Conservation (phyloP, 2,329 filamentous ascomycete species). For the Penicillium sp. region DNA sequence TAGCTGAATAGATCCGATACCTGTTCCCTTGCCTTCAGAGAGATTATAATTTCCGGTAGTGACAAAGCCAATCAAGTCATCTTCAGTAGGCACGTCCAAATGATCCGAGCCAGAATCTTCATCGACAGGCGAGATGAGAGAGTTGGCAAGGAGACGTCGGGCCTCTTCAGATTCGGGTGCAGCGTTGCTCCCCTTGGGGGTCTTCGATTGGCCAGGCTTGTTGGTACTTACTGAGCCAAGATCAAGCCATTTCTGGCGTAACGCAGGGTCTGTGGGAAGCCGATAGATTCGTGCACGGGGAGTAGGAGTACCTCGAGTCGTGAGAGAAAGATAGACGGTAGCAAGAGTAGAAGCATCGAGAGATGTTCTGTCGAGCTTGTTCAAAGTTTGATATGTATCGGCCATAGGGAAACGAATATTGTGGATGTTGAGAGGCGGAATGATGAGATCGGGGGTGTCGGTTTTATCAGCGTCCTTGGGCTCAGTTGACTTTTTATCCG, state of each 20-base stretch:
- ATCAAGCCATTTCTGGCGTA: conserved; percentile 71
- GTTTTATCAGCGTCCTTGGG: conserved; percentile 8
- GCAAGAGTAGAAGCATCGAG: conserved; percentile 43
- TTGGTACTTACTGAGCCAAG: conserved; percentile 41
- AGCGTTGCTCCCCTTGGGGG: background rate
- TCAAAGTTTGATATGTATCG: conserved; percentile 33
- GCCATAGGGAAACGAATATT: conserved; percentile 42
- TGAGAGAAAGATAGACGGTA: conserved; percentile 65
- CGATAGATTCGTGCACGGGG: conserved; percentile 82
- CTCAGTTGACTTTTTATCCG: conserved; percentile 16
- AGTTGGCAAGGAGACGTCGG: conserved; percentile 31
- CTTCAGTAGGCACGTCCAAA: conserved; percentile 64
- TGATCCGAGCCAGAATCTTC: conserved; percentile 37
- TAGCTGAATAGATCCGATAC: conserved; percentile 68
- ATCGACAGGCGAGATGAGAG: conserved; percentile 40
- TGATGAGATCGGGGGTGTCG: conserved; percentile 7
- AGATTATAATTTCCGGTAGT: conserved; percentile 84
- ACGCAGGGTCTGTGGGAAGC: conserved; percentile 61
- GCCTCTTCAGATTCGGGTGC: conserved; percentile 20
- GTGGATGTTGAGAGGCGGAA: conserved; percentile 35
- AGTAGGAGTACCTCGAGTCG: conserved; percentile 67
- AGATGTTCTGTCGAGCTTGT: conserved; percentile 19
- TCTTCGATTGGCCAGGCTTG: conserved; percentile 5
- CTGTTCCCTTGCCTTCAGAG: conserved; percentile 70
- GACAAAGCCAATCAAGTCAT: conserved; percentile 84